phyloP scores from a whole-genome alignment of 495 filamentous ascomycete genomes.

The Neurospora discreta region DNA sequence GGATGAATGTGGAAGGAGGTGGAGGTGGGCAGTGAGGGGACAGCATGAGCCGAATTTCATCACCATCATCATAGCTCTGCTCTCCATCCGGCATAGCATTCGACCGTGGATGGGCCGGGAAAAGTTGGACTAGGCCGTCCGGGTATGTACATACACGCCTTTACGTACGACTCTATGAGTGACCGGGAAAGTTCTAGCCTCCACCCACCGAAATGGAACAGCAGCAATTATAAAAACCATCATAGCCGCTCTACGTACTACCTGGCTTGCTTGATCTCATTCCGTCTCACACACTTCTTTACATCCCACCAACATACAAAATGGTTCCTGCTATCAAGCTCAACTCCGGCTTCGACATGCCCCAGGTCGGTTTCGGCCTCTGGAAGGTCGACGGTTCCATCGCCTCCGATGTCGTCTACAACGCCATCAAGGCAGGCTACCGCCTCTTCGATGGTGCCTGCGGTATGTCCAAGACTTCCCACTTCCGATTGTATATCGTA shows the following conservation, averaged over 20 bases:
- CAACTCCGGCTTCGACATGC: conserved; percentile 74
- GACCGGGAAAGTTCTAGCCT: conserved; percentile 3
- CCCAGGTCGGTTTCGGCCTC: conserved; percentile 69
- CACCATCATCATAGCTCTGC: background rate
- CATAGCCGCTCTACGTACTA: conserved; percentile 4
- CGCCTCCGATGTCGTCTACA: conserved; percentile 70
- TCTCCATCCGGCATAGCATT: background rate
- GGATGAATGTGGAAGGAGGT: background rate
- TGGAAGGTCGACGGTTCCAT: conserved; percentile 81
- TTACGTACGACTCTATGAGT: background rate
- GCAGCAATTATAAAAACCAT: conserved; percentile 19
- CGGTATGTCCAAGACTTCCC: conserved; percentile 39
- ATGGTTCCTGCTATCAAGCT: conserved; percentile 58
- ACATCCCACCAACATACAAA: conserved; percentile 3
- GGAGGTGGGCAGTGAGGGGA: conserved; percentile 2
- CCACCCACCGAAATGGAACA: conserved; percentile 5
- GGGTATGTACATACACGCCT: background rate
- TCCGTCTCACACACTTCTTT: background rate
- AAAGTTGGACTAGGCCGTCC: background rate
- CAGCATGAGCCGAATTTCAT: background rate
- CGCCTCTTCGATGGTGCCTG: conserved; percentile 78
- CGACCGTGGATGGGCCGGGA: background rate
- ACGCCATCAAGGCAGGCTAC: conserved; percentile 83
- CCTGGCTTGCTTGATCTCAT: conserved; percentile 6
- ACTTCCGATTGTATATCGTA: background rate